Evolutionary conservation across 169 alveolate species (phyloP).

Genomic region (Plasmodium gaboni): DNA sequence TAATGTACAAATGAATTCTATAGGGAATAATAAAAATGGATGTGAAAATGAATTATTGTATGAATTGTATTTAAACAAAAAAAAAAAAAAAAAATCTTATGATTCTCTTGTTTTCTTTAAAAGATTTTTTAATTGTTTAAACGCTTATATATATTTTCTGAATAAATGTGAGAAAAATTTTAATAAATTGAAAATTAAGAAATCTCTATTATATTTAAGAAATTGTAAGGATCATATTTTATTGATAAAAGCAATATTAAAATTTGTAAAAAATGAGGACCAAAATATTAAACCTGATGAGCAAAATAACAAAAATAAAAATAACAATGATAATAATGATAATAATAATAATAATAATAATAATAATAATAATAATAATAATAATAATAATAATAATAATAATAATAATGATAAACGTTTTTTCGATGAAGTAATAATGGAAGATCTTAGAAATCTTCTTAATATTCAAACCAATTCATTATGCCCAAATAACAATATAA

Average conservation of each 20-base stretch:
- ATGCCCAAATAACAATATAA: constrained; percentile 8
- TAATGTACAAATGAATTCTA: constrained; percentile 43
- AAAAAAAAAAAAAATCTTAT: constrained; percentile 67
- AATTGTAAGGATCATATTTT: constrained; percentile 70
- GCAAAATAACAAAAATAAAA: neutral
- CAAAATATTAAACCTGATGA: neutral
- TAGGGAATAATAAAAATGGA: constrained; percentile 12
- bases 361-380: neutral
- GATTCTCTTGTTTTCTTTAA: constrained; percentile 48
- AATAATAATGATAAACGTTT: constrained; percentile 17
- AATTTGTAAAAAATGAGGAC: constrained; percentile 14
- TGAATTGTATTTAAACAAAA: constrained; percentile 41
- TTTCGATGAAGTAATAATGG: constrained; percentile 16
- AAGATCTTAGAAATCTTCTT: constrained; percentile 41
- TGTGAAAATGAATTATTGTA: constrained; percentile 3
- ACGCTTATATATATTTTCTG: constrained; percentile 20
- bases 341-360: neutral
- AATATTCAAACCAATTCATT: neutral
- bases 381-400: neutral
- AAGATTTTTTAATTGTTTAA: constrained; percentile 70
- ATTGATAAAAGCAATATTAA: constrained; percentile 40
- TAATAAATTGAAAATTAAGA: constrained; percentile 49
- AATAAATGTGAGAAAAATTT: constrained; percentile 50
- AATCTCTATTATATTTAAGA: constrained; percentile 51
- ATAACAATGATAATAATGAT: neutral